These are phyloP conservation scores for Aspergillus neoniger DNA, from an alignment of 2,329 filamentous ascomycete genomes.

Conservation along the genomic window DNA sequence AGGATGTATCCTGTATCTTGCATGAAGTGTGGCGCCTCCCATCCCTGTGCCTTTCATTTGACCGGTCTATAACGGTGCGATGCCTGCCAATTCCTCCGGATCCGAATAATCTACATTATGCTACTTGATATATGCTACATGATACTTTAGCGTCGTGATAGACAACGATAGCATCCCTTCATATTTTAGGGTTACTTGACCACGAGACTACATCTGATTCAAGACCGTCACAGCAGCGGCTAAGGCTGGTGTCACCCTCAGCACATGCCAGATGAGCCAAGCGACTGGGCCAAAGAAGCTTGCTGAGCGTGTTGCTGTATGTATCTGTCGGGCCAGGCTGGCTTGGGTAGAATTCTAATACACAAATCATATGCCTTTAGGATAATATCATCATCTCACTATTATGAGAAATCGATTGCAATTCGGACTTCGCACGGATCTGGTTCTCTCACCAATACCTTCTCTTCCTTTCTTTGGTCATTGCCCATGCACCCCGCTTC, in stretches of 20 bases:
- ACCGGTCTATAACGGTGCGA: not conserved
- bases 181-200: not conserved
- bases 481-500: not conserved
- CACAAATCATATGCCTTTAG: not conserved
- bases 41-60: not conserved
- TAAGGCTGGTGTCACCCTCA: not conserved
- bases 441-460: not conserved
- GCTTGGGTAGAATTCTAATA: not conserved
- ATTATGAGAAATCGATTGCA: not conserved
- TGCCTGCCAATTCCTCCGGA: not conserved
- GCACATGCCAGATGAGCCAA: not conserved
- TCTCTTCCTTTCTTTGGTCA: not conserved
- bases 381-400: not conserved
- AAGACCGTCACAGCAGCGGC: not conserved
- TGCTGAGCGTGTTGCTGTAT: not conserved
- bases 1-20: not conserved
- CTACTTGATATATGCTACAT: not conserved
- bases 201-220: not conserved
- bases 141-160: not conserved
- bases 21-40: not conserved
- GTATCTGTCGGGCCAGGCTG: not conserved
- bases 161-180: not conserved
- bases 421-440: not conserved
- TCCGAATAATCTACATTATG: not conserved
- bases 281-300: not conserved